Conservation (phyloP, 257 asterid genomes). For the Handroanthus guayacan region DNA sequence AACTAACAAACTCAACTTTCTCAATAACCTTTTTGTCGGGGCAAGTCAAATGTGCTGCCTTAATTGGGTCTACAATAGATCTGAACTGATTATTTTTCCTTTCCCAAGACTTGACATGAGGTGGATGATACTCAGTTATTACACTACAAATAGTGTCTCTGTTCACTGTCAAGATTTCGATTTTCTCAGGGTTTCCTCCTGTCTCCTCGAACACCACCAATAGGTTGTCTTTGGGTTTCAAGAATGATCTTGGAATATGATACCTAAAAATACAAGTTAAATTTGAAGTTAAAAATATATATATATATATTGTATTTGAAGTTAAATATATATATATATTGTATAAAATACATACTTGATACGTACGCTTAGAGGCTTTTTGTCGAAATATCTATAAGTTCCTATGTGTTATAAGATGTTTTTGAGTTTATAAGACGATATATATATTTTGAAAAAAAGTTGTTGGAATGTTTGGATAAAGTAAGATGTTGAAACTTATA, state of each 20-base stretch:
- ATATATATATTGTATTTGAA: too few species aligned
- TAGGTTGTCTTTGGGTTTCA: slow-evolving; percentile 68
- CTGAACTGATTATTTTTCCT: slow-evolving; percentile 51
- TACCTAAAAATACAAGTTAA: slow-evolving; percentile 48
- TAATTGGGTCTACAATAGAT: slow-evolving; percentile 38
- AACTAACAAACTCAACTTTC: slow-evolving; percentile 67
- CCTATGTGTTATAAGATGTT: too few species aligned
- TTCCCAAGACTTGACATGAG: slow-evolving; percentile 56
- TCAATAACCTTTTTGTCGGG: slow-evolving; percentile 57
- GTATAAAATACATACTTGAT: too few species aligned
- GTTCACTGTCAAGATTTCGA: slow-evolving; percentile 62
- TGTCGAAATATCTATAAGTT: too few species aligned
- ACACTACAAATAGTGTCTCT: slow-evolving; percentile 83
- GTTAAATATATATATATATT: too few species aligned
- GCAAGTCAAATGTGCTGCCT: slow-evolving; percentile 64
- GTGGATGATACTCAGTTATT: slow-evolving; percentile 63
- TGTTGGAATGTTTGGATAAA: neutral
- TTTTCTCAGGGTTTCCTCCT: slow-evolving; percentile 67
- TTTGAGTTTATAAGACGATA: too few species aligned
- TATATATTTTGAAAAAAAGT: too few species aligned
- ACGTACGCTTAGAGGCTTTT: too few species aligned
- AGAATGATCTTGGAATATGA: slow-evolving; percentile 80
- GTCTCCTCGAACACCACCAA: slow-evolving; percentile 80
- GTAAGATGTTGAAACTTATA: too few species aligned
- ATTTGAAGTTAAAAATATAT: too few species aligned